Evolutionary conservation across 2,329 filamentous ascomycete genomes (phyloP), one percentile per base, ranked within the genome.

Genomic region (Epichloe amarillans): DNA sequence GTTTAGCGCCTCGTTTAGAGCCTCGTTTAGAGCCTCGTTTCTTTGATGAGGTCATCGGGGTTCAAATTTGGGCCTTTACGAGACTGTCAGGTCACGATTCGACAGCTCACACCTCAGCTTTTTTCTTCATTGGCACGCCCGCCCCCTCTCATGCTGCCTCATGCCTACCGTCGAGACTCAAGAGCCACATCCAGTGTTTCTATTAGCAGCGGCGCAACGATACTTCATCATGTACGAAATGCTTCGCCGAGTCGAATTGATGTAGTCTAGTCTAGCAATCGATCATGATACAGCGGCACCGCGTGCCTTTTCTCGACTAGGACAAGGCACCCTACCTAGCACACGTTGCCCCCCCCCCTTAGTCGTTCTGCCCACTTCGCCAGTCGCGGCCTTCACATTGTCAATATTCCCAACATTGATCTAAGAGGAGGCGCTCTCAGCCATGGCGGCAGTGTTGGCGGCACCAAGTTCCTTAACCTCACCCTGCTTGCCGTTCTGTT

Each of bases 401-500:
- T 35, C 23, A 23, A 37, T 14, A 15, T 23, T 10, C 6, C 38
- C 23, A 15, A 5, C 4, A 19, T 35, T n/a, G 0, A 51, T 55
- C 62, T 66, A 67, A 49, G 65, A 63, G 12, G 69, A 65, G 53
- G 69, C 64, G 53, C 64, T 60, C 60, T 71, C 63, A 53, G 59
- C 59, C 61, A 64, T 64, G 57, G 60, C 62, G 54, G 66, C 62
- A 49, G 66, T 63, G 65, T 79, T 80, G 63, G 76, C 77, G 41
- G 75, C 69, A 50, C 69, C 80, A 59, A 96, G 73, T 67, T 76
- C 81, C 80, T 87, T 86, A 65, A 75, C 60, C 46, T 97, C 91
- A 68, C 88, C 86, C 76, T 94, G 88, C 82, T 95, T 96, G 77
- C 93, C 93, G 74, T 89, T 88, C 93, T 97, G 71, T 62, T 48